Evolutionary conservation across 805 yeast genomes (phyloP), one percentile per base, ranked within the genome.

Genomic region (Saccharomyces kudriavzevii): DNA sequence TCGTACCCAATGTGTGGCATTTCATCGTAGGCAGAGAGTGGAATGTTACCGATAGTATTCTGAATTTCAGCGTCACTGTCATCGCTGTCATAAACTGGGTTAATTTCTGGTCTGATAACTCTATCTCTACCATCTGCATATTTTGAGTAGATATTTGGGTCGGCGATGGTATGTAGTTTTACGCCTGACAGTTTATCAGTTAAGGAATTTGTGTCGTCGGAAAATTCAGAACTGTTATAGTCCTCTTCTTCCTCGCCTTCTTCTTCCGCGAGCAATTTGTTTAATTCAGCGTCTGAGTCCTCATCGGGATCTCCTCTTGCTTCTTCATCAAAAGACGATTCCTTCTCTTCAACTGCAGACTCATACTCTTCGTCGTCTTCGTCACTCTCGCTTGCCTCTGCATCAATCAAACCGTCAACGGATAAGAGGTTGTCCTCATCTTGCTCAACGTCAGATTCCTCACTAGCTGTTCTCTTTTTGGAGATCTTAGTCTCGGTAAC

Each of bases 1-100:
- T 89, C 92, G 70, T 94, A 94, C 54, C 99, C 98, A 56, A 94
- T 83, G 68, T 94, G 99, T 1, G 99, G 99, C 84, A 86, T 87
- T 70, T 91, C 96, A 53, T 94, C 99, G 68, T 94, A 94, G 1
- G 96, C 96, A 20, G 92, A 81, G 22, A 94, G 65, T 50, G 99
- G 98, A 54, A 94, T 80, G 67, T 94, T 89, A 49, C 99, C 99
- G 60, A 94, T 88, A 3, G 97, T 89, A 72, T 94, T 94, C 45
- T 77, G 75, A 57, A 89, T 95, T 57, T 82, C 85, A 13, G 66
- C 79, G 66, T 91, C 97, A 61, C 90, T 82, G 65, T 94, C 99
- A 71, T 94, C 99, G 58, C 90, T 82, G 66, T 92, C 97, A 68
- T 92, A 94, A n/a, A 82, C 83, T 5, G 99, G 98, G 40, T 89